Conservation (phyloP, 345 rosid genomes). For the Euphorbia tirucalli region DNA sequence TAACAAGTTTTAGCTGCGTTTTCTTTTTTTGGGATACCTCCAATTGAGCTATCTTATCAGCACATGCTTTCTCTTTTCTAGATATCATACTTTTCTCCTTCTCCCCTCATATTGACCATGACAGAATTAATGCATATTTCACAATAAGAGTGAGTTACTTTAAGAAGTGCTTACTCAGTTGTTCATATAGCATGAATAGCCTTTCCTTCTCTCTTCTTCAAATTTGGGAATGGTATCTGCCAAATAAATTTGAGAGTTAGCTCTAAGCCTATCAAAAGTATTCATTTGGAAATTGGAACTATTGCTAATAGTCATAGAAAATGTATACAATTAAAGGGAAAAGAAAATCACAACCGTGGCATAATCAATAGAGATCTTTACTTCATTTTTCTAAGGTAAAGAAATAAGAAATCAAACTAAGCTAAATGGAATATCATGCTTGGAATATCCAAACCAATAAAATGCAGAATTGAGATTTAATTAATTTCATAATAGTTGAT, state of each 20-base stretch:
- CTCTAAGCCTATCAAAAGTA: neutral
- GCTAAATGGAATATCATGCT: neutral
- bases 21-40: constrained; percentile 67
- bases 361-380: neutral
- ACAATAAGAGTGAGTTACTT: constrained; percentile 5
- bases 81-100: constrained; percentile 62
- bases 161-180: constrained; percentile 49
- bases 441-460: too few species aligned
- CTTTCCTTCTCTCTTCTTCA: constrained; percentile 78
- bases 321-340: too few species aligned
- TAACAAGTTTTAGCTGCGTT: constrained; percentile 45
- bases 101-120: constrained; percentile 52
- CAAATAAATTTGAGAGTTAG: neutral
- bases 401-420: neutral
- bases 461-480: too few species aligned
- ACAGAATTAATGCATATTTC: constrained; percentile 14
- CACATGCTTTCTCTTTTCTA: constrained; percentile 60
- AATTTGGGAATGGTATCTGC: constrained; percentile 65
- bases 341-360: neutral
- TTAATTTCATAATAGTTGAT: too few species aligned
- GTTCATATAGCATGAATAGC: constrained; percentile 70
- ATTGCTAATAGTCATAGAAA: too few species aligned
- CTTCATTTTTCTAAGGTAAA: neutral
- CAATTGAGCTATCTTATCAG: constrained; percentile 56
- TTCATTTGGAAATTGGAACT: too few species aligned